Evolutionary conservation across 2,329 filamentous ascomycete genomes (phyloP), one percentile per base, ranked within the genome.

Genomic region (Apiospora pterosperma): DNA sequence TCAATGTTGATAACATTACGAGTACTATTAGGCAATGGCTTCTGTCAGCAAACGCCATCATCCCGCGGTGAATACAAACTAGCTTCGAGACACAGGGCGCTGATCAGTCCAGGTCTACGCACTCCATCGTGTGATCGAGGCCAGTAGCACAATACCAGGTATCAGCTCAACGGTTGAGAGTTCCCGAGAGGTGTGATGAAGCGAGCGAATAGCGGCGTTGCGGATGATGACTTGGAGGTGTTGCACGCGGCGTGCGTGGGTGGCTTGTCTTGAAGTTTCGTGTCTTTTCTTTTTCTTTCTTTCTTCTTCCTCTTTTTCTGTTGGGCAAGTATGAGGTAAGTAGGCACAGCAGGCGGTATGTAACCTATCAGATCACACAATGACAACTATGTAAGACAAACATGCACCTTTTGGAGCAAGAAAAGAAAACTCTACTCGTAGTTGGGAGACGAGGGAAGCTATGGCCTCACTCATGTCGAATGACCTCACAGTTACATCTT

Each of bases 1-100:
- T 75, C 73, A 44, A 75, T 60, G 61, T 74, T 73, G 62, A 76
- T 76, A 66, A 72, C 59, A 68, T 76, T 75, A 66, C 74, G 73
- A 59, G 71, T 70, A 68, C 74, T 76, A 70, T 12, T 5, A 39
- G 58, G n/a, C 36, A 36, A 25, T 39, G 34, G 16, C 8, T 25
- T 60, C 34, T 36, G 58, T 60, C 58, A 60, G 58, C 58, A 60
- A 60, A 25, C n/a, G 36, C 58, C 34, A 60, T 39, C 21, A 19
- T 39, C 36, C 58, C 23, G n/a, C 58, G 36, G 48, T 55, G 48
- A 55, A 34, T 55, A 34, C 48, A 55, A 55, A 55, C 48, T 34
- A 55, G 48, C 25, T 55, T 55, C 28, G 48, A 55, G 48, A 55
- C 48, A 55, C 48, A 31, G 34, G 19, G 25, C 16, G 48, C 48